Percentiles rank a stretch among this genome's conserved stretches.
phyloP scores from a whole-genome alignment of 257 asterid species.

The Solanum pennellii region DNA sequence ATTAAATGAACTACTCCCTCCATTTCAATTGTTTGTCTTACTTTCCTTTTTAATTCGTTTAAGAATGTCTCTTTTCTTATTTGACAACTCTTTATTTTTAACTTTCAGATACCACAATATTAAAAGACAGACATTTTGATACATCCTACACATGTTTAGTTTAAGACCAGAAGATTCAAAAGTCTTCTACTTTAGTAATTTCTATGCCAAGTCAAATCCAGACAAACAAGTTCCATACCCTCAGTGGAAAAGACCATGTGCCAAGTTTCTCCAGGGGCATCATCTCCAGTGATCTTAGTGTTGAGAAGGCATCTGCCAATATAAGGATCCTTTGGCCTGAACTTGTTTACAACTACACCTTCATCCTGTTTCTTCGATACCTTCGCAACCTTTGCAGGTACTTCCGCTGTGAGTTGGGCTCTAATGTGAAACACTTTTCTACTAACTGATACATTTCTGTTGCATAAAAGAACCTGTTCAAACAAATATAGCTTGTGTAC shows the following conservation, averaged over 20 bases:
- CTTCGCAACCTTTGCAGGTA: slow-evolving; percentile 78
- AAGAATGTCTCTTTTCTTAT: neutral
- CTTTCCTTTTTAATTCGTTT: neutral
- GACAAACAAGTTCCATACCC: slow-evolving; percentile 44
- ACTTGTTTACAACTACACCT: slow-evolving; percentile 71
- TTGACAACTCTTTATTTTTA: neutral
- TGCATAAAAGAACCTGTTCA: slow-evolving; percentile 41
- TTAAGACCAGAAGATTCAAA: neutral
- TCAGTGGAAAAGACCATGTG: slow-evolving; percentile 96
- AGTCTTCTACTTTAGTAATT: neutral
- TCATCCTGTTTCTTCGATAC: slow-evolving; percentile 71
- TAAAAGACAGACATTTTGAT: neutral
- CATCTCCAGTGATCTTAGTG: slow-evolving; percentile 97
- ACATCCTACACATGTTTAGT: neutral
- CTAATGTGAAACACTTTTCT: slow-evolving; percentile 44
- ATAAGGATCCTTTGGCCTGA: slow-evolving; percentile 89
- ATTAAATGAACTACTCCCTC: neutral
- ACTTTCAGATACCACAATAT: neutral
- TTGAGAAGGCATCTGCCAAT: slow-evolving; percentile 60
- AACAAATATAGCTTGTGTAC: neutral
- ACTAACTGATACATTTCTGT: slow-evolving; percentile 35
- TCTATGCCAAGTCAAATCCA: neutral
- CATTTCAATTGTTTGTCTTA: neutral
- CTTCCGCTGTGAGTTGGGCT: slow-evolving; percentile 79
- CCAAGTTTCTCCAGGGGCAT: slow-evolving; percentile 98